Percentiles rank a stretch among this genome's conserved stretches.
Evolutionary conservation across 768 basidiomycete genomes (phyloP).

Genomic region (Leccinum subgranulosum): DNA sequence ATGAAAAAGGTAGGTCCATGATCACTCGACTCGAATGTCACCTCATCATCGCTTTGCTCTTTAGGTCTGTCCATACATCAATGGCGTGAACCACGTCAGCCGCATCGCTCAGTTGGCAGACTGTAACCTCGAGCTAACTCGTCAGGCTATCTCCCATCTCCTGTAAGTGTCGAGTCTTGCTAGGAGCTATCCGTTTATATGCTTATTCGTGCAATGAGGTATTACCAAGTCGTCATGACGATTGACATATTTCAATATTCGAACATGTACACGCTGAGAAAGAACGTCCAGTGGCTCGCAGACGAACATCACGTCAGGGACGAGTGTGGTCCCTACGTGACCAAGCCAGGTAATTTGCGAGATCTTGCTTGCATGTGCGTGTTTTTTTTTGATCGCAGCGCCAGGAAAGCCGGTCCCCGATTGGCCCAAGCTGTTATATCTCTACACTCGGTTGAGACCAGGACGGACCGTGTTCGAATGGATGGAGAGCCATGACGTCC

Average conservation of each 20-base stretch:
- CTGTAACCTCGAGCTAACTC: constrained; percentile 77
- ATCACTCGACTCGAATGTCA: background rate
- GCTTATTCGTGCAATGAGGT: constrained; percentile 44
- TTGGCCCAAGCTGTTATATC: constrained; percentile 82
- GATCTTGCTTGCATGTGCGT: background rate
- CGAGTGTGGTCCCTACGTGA: constrained; percentile 93
- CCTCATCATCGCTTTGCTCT: constrained; percentile 6
- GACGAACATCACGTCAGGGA: constrained; percentile 79
- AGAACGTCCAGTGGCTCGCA: constrained; percentile 83
- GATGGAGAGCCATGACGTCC: constrained; percentile 76
- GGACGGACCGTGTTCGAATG: constrained; percentile 84
- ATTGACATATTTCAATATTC: constrained; percentile 98
- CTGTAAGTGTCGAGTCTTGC: constrained; percentile 50
- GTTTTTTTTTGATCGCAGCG: constrained; percentile 1
- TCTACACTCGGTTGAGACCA: constrained; percentile 83
- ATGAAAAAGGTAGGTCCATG: constrained; percentile 68
- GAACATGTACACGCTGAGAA: constrained; percentile 93
- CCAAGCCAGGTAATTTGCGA: constrained; percentile 53
- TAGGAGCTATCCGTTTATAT: background rate
- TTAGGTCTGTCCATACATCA: constrained; percentile 73
- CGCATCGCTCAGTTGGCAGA: constrained; percentile 90
- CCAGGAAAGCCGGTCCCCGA: constrained; percentile 63
- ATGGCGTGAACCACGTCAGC: constrained; percentile 89
- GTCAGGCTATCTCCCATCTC: constrained; percentile 87
- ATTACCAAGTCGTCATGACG: constrained; percentile 95